A percentile compares a stretch with the other conserved stretches of the same genome.
phyloP scores from a whole-genome alignment of 2,329 filamentous ascomycete species.

The Coniochaeta sp. region DNA sequence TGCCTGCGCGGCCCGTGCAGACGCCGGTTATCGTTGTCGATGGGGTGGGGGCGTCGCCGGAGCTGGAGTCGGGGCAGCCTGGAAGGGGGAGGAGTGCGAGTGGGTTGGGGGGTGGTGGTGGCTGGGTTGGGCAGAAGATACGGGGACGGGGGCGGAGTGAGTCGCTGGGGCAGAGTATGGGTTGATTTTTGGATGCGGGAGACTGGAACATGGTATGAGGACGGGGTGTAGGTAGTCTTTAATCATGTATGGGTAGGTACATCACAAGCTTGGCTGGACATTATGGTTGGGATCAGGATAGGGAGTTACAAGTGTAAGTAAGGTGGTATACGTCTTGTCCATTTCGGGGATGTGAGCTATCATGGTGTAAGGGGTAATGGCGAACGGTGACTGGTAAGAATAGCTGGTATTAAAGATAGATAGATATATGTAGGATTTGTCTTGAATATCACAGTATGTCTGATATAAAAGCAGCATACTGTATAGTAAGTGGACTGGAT shows the following conservation, averaged over 20 bases:
- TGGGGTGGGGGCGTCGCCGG: not conserved
- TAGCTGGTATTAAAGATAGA: too few relatives aligned
- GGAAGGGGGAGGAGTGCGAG: not conserved
- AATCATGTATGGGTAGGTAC: too few relatives aligned
- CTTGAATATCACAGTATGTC: too few relatives aligned
- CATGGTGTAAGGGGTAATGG: not conserved
- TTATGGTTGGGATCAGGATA: not conserved
- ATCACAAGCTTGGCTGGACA: too few relatives aligned
- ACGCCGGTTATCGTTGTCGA: not conserved
- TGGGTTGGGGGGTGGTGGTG: not conserved
- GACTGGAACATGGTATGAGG: not conserved
- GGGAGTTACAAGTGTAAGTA: not conserved
- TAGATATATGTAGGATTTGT: too few relatives aligned
- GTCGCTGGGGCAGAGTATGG: not conserved
- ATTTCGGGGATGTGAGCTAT: not conserved
- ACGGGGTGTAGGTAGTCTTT: too few relatives aligned
- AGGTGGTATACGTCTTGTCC: not conserved
- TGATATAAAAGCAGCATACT: too few relatives aligned
- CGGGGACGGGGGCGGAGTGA: not conserved
- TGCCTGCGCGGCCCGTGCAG: conserved; percentile 19
- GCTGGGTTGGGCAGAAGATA: not conserved
- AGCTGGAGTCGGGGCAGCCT: not conserved
- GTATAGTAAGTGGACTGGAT: too few relatives aligned
- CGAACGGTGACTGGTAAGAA: not conserved
- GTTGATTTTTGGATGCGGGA: not conserved